These are phyloP conservation scores for Solanum hybrid DNA, from an alignment of 305 asterid genomes.

Conservation along the genomic window DNA sequence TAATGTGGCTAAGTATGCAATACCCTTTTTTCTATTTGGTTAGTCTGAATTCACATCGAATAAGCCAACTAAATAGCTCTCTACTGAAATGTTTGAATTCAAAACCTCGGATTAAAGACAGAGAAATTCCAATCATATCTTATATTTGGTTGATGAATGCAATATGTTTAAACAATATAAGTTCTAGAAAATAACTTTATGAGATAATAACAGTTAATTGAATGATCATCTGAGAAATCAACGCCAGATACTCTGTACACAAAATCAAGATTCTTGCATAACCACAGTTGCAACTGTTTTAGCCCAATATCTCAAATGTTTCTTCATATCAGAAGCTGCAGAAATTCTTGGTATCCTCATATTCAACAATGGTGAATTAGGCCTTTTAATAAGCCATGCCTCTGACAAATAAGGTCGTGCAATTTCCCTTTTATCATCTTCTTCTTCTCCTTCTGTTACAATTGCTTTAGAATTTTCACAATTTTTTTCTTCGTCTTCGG, in stretches of 20 bases:
- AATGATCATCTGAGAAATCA: neutral
- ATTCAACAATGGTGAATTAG: slow-evolving; percentile 43
- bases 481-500: neutral
- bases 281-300: slow-evolving; percentile 47
- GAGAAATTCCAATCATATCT: neutral
- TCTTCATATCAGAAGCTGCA: slow-evolving; percentile 50
- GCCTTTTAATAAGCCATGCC: slow-evolving; percentile 33
- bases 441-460: neutral
- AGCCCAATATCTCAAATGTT: slow-evolving; percentile 57
- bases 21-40: accelerated
- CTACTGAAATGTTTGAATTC: no score
- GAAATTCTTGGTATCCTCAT: slow-evolving; percentile 28
- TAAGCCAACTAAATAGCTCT: no score
- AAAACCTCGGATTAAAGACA: neutral
- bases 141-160: neutral
- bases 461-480: neutral
- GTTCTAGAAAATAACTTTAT: neutral
- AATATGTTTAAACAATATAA: no score
- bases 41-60: accelerated
- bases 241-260: neutral
- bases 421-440: slow-evolving; percentile 7
- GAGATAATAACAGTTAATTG: neutral
- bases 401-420: slow-evolving; percentile 33
- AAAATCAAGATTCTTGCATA: slow-evolving; percentile 18
- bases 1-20: neutral